Base-by-base conservation (phyloP, 2,329 filamentous ascomycete genomes). In the Cordyceps javanica region DNA sequence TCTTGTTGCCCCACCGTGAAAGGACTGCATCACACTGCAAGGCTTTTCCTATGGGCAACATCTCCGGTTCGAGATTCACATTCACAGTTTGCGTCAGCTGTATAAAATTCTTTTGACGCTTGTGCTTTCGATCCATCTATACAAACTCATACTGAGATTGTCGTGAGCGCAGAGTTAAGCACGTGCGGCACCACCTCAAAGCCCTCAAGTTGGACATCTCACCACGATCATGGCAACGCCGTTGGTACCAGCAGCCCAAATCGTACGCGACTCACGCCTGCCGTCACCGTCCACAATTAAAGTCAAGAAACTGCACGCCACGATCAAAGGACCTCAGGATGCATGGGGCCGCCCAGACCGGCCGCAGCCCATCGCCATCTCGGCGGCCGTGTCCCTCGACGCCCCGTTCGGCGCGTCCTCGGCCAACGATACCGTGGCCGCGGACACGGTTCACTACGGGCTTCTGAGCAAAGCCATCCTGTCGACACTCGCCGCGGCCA, bases 401-500 rank as follows among this genome's bases (percentile, higher is more conserved):
- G 66, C 72, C 8, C 69, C 78, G 0, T 90, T 91, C 66, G 73
- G 73, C 49, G 75, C 78, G 0, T 82, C 86, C 1, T 83, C 85
- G 0, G 65, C 75, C 1, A 70, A 70, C 5, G 89, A 92, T 71
- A 73, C 73, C 9, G 79, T 92, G 34, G 80, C 83, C 46, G 70
- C 72, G n/a, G 88, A 88, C 67, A 91, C 89, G 2, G 82, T 91
- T 25, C 87, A 92, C 72, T 92, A 92, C 66, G 88, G 89, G 2
- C 77, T 75, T 10, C 76, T 91, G 14, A 86, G 83, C 73, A 90
- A 91, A 72, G 76, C 77, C 0, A 76, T 91, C 14, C 72, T 87
- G 32, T 69, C 70, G 25, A 73, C 73, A 13, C 66, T 86, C 14
- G 34, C 26, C 69, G 72, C 46, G 60, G 69, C n/a, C 63, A 67